Evolutionary conservation across 2,329 filamentous ascomycete species (phyloP).

Genomic region (Lachnellula hyalina): DNA sequence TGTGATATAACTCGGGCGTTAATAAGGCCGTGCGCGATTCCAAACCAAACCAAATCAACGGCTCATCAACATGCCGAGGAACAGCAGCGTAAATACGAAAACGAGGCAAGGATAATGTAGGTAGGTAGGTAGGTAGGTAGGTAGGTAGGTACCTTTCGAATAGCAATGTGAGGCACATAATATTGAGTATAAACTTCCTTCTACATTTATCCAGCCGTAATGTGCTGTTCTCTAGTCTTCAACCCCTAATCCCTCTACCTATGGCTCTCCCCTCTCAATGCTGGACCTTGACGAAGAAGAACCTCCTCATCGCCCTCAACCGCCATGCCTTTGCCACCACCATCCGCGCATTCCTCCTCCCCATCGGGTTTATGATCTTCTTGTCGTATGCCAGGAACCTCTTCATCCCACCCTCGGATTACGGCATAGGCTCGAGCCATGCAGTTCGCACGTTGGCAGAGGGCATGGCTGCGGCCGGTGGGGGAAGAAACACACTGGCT

Average conservation of each 20-base stretch:
- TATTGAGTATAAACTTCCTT: too few relatives aligned
- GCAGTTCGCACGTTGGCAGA: slow-evolving; percentile 60
- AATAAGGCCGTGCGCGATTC: too few relatives aligned
- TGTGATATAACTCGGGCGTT: too few relatives aligned
- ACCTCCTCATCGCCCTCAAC: slow-evolving; percentile 51
- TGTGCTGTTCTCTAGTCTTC: too few relatives aligned
- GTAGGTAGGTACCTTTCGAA: too few relatives aligned
- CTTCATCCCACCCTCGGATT: slow-evolving; percentile 71
- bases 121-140: too few relatives aligned
- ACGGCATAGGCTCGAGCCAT: slow-evolving; percentile 60
- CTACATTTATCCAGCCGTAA: too few relatives aligned
- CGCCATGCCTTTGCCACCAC: slow-evolving; percentile 49
- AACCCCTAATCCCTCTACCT: background rate
- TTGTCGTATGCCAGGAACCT: slow-evolving; percentile 73
- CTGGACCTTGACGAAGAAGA: slow-evolving; percentile 57
- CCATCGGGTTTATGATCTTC: slow-evolving; percentile 53
- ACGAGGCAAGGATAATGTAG: too few relatives aligned
- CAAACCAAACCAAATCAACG: too few relatives aligned
- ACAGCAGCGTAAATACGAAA: too few relatives aligned
- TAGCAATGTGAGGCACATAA: too few relatives aligned
- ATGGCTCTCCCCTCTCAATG: slow-evolving; percentile 54
- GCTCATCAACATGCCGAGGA: too few relatives aligned
- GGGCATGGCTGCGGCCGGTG: slow-evolving; percentile 53
- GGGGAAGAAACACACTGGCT: slow-evolving; percentile 62
- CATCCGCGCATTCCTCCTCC: slow-evolving; percentile 54